These are phyloP conservation scores for Metschnikowia hibisci DNA, from an alignment of 805 yeast species.

Conservation along the genomic window DNA sequence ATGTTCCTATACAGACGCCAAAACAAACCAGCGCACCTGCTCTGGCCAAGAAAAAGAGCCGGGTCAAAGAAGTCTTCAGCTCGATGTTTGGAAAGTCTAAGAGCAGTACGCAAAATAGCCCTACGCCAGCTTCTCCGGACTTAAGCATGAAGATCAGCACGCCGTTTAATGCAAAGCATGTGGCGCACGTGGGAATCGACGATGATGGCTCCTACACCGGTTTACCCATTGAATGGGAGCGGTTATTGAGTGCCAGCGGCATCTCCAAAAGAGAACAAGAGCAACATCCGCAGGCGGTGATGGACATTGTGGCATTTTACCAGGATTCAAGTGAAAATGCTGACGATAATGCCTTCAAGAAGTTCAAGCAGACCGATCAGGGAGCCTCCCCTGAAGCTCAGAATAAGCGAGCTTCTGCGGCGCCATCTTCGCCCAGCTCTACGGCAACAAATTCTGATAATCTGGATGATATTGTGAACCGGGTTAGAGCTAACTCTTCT, in stretches of 20 bases:
- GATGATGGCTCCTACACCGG: slow-evolving; percentile 87
- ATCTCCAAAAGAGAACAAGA: slow-evolving; percentile 84
- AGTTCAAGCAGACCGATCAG: slow-evolving; percentile 31
- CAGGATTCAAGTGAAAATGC: slow-evolving; percentile 50
- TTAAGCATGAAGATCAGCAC: slow-evolving; percentile 66
- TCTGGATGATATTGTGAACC: background rate
- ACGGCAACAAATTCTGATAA: slow-evolving; percentile 20
- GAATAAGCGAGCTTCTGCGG: slow-evolving; percentile 17
- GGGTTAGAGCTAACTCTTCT: background rate
- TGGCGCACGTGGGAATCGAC: slow-evolving; percentile 92
- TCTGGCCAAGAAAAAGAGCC: slow-evolving; percentile 29
- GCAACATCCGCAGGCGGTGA: slow-evolving; percentile 90
- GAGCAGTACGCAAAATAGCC: background rate
- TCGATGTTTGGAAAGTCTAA: slow-evolving; percentile 44
- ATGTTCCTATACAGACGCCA: slow-evolving; percentile 12
- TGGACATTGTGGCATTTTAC: slow-evolving; percentile 84
- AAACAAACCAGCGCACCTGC: slow-evolving; percentile 5
- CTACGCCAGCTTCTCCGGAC: slow-evolving; percentile 14
- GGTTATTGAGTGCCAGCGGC: slow-evolving; percentile 76
- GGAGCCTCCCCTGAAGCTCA: slow-evolving; percentile 1
- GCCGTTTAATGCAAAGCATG: slow-evolving; percentile 86
- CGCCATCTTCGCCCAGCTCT: slow-evolving; percentile 28
- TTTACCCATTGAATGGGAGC: slow-evolving; percentile 90
- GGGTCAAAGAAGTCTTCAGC: slow-evolving; percentile 57
- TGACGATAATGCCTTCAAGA: slow-evolving; percentile 43